A percentile compares a stretch with the other conserved stretches of the same genome.
Conservation (phyloP, 2,329 filamentous ascomycete species). For the Torrubiella hemipterigena region DNA sequence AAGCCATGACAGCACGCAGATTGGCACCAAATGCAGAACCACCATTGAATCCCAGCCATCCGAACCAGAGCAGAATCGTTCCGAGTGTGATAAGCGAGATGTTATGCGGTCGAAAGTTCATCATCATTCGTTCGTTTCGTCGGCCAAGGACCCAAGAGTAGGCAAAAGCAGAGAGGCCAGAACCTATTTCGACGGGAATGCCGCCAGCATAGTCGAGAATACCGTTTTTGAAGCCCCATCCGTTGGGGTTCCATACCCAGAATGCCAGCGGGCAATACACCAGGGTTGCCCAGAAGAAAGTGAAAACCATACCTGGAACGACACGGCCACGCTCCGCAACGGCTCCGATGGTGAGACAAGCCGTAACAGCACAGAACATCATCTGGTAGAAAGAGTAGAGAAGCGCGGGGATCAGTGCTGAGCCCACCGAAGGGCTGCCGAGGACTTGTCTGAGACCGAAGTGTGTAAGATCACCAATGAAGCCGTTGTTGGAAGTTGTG, state of each 20-base stretch:
- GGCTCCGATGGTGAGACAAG: conserved; percentile 80
- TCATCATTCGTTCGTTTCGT: conserved; percentile 98
- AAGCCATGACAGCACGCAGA: conserved; percentile 86
- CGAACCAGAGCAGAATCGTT: conserved; percentile 93
- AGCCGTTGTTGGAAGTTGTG: conserved; percentile 67
- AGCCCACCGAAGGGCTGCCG: conserved; percentile 75
- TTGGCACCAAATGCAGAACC: conserved; percentile 91
- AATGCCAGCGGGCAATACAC: conserved; percentile 95
- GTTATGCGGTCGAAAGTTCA: conserved; percentile 99
- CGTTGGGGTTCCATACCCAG: conserved; percentile 94
- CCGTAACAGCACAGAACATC: conserved; percentile 94
- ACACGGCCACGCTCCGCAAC: conserved; percentile 90
- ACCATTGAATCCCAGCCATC: conserved; percentile 98
- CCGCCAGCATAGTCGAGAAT: conserved; percentile 95
- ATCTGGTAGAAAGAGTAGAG: conserved; percentile 97
- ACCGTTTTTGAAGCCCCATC: conserved; percentile 84
- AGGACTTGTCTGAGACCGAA: conserved; percentile 83
- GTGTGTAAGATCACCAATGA: conserved; percentile 81
- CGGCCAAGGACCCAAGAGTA: conserved; percentile 94
- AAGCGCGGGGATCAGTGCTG: conserved; percentile 75
- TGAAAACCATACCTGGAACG: conserved; percentile 88
- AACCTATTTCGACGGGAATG: conserved; percentile 93
- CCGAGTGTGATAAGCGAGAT: conserved; percentile 94
- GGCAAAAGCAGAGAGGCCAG: conserved; percentile 82
- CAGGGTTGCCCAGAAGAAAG: conserved; percentile 90